phyloP scores from a whole-genome alignment of 768 basidiomycete species.

The Tricholoma saponaceum region DNA sequence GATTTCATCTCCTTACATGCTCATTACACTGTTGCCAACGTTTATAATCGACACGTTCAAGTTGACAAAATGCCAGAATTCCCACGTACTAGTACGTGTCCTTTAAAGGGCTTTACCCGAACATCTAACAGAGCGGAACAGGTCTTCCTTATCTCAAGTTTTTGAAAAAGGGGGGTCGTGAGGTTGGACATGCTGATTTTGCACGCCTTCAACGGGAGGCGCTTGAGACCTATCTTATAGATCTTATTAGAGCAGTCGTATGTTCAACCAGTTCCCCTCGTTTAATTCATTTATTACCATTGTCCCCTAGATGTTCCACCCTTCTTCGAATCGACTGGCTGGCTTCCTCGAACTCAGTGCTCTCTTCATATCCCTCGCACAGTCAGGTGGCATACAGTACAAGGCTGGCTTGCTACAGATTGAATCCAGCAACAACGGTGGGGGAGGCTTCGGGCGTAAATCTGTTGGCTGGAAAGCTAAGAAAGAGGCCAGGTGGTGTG shows the following conservation, averaged over 20 bases:
- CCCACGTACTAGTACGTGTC: slow-evolving; percentile 66
- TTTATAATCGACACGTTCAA: slow-evolving; percentile 54
- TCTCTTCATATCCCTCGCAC: slow-evolving; percentile 75
- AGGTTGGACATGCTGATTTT: slow-evolving; percentile 67
- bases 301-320: slow-evolving; percentile 85
- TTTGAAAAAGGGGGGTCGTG: slow-evolving; percentile 58
- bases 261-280: slow-evolving; percentile 19
- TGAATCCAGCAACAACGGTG: slow-evolving; percentile 46
- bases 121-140: slow-evolving; percentile 22
- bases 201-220: slow-evolving; percentile 77
- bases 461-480: slow-evolving; percentile 54
- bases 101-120: neutral
- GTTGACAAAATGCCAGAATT: slow-evolving; percentile 86
- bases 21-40: slow-evolving; percentile 85
- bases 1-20: slow-evolving; percentile 90
- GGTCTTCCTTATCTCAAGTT: slow-evolving; percentile 92
- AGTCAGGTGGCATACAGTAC: slow-evolving; percentile 79
- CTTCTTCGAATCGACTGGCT: slow-evolving; percentile 83
- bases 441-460: slow-evolving; percentile 61
- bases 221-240: slow-evolving; percentile 84
- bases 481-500: slow-evolving; percentile 82
- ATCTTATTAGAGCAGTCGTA: slow-evolving; percentile 86
- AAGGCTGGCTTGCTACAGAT: slow-evolving; percentile 85
- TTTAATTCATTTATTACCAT: neutral
- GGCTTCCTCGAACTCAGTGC: slow-evolving; percentile 92